Conservation (phyloP, 1,139 yeast species). For the Candida dubliniensis region DNA sequence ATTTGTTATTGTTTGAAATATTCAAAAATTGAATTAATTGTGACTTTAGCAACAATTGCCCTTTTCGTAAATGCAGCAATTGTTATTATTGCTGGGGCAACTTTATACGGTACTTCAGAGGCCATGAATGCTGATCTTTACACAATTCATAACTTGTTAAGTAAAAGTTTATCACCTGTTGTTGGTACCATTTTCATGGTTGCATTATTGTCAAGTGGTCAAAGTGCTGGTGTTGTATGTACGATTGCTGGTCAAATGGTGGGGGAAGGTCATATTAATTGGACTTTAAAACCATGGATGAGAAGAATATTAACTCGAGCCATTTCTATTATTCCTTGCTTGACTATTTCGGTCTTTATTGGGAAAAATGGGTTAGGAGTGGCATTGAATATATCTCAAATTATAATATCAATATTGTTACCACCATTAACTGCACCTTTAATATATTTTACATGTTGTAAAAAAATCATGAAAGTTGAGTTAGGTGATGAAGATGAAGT, state of each 20-base stretch:
- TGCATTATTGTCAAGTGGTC: slow-evolving; percentile 74
- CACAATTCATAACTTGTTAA: slow-evolving; percentile 62
- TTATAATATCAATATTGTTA: slow-evolving; percentile 66
- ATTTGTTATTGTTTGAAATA: slow-evolving; percentile 65
- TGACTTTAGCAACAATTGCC: slow-evolving; percentile 74
- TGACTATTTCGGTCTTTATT: slow-evolving; percentile 56
- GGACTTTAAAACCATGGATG: slow-evolving; percentile 77
- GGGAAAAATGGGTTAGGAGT: slow-evolving; percentile 64
- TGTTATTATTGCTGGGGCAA: slow-evolving; percentile 71
- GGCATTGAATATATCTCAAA: slow-evolving; percentile 76
- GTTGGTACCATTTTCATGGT: slow-evolving; percentile 79
- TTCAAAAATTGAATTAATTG: slow-evolving; percentile 61
- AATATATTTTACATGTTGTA: slow-evolving; percentile 68
- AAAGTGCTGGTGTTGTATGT: slow-evolving; percentile 83
- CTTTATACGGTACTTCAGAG: slow-evolving; percentile 62
- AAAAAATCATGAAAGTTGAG: slow-evolving; percentile 59
- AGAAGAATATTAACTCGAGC: slow-evolving; percentile 70
- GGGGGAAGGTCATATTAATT: slow-evolving; percentile 76
- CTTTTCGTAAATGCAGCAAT: slow-evolving; percentile 79
- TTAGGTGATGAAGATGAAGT: slow-evolving; percentile 19
- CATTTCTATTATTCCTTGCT: slow-evolving; percentile 72
- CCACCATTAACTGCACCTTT: slow-evolving; percentile 79
- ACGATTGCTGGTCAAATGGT: slow-evolving; percentile 88
- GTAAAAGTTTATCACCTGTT: slow-evolving; percentile 59
- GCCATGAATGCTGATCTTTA: slow-evolving; percentile 75